Evolutionary conservation across 2,329 filamentous ascomycete genomes (phyloP).

Genomic region (Paramyrothecium roridum): DNA sequence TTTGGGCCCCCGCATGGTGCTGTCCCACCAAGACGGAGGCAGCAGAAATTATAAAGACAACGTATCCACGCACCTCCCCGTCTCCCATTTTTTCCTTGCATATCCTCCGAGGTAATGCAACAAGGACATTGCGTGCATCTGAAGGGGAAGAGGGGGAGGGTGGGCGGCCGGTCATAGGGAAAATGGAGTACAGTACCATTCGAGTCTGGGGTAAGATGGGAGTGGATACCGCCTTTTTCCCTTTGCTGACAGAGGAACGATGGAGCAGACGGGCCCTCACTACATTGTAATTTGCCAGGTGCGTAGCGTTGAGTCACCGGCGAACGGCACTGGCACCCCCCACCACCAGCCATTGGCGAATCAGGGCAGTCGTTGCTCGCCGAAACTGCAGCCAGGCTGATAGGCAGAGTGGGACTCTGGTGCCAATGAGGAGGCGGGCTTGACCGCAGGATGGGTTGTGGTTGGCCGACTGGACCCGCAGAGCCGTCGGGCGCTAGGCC

Average conservation of each 20-base stretch:
- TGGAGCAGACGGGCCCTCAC: too few species aligned
- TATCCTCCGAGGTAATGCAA: not conserved
- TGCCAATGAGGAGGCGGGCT: conserved; percentile 22
- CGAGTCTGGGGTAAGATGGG: too few species aligned
- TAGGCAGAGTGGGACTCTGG: conserved; percentile 16
- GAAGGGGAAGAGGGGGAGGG: too few species aligned
- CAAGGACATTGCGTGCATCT: too few species aligned
- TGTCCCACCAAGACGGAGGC: not conserved
- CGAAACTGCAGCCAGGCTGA: conserved; percentile 26
- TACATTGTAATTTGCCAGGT: too few species aligned
- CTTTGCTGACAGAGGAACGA: too few species aligned
- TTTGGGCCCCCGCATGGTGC: too few species aligned
- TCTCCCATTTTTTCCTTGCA: not conserved
- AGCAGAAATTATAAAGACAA: not conserved
- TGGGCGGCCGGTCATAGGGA: too few species aligned
- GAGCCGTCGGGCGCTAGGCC: conserved; percentile 26
- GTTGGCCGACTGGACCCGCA: conserved; percentile 21
- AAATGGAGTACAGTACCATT: too few species aligned
- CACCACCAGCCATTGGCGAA: conserved; percentile 25
- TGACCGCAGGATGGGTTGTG: not conserved
- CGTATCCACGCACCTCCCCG: not conserved
- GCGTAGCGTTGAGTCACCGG: conserved; percentile 24
- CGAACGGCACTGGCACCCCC: not conserved
- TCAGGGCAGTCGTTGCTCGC: conserved; percentile 23
- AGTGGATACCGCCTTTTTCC: too few species aligned